Evolutionary conservation across 164 flowering plant species (phyloP).

Genomic region (Sextonia rubra): DNA sequence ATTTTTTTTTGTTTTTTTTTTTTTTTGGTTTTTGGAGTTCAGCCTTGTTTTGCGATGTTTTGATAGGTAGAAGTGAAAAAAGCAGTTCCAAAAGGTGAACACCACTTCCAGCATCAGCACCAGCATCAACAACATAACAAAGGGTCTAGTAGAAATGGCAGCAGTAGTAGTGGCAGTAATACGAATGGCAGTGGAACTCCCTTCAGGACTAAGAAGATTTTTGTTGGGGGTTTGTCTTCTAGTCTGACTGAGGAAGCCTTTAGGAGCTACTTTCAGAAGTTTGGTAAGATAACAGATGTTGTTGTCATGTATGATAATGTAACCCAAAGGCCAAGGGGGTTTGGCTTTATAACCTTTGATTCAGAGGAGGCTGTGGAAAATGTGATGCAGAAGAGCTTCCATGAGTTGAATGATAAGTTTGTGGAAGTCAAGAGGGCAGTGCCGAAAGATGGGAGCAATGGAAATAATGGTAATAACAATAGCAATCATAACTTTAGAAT

Average conservation of each 20-base stretch:
- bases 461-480: neutral
- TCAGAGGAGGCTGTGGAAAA: conserved; percentile 67
- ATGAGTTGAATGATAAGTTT: conserved; percentile 47
- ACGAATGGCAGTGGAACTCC: conserved; percentile 15
- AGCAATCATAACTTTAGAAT: neutral
- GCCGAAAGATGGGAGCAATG: conserved; percentile 38
- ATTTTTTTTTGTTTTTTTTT: neutral
- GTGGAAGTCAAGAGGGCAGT: conserved; percentile 84
- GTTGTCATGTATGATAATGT: conserved; percentile 63
- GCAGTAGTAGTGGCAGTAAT: conserved; percentile 17
- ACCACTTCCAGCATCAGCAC: conserved; percentile 31
- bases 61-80: conserved; percentile 73
- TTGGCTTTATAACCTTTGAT: conserved; percentile 72
- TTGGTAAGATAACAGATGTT: conserved; percentile 60
- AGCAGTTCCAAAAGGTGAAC: conserved; percentile 61
- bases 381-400: conserved; percentile 48
- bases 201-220: conserved; percentile 62
- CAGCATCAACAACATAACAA: conserved; percentile 24
- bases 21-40: neutral
- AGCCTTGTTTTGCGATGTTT: conserved; percentile 5
- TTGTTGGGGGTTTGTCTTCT: conserved; percentile 76
- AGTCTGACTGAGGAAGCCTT: conserved; percentile 55
- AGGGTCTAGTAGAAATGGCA: conserved; percentile 20
- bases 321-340: conserved; percentile 68
- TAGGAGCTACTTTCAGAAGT: conserved; percentile 53